Percentiles rank a stretch among this genome's conserved stretches.
Conservation (phyloP, 2,329 filamentous ascomycete genomes). For the Aspergillus fijiensis region DNA sequence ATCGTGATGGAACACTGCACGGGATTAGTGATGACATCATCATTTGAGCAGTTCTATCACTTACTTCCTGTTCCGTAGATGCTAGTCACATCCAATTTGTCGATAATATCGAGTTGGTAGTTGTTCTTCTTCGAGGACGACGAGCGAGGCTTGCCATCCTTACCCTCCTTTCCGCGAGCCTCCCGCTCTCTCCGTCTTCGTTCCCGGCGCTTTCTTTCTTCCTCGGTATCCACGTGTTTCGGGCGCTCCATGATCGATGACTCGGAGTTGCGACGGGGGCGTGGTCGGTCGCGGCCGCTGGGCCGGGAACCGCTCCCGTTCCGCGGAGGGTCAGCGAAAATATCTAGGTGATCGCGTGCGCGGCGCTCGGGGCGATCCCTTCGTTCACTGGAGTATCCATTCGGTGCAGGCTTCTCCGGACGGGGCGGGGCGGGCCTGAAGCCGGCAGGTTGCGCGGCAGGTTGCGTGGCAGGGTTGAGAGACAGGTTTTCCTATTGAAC, state of each 20-base stretch:
- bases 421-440: conserved; percentile 36
- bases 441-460: conserved; percentile 40
- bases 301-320: conserved; percentile 26
- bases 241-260: conserved; percentile 59
- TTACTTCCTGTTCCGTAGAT: conserved; percentile 89
- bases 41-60: conserved; percentile 30
- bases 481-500: conserved; percentile 40
- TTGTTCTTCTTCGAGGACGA: conserved; percentile 42
- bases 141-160: conserved; percentile 39
- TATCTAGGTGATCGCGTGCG: conserved; percentile 43
- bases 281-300: conserved; percentile 34
- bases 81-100: conserved; percentile 93
- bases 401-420: conserved; percentile 32
- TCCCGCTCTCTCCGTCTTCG: conserved; percentile 53
- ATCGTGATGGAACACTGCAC: conserved; percentile 91
- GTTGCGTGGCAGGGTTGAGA: conserved; percentile 34
- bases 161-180: conserved; percentile 34
- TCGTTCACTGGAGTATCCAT: conserved; percentile 28
- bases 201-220: conserved; percentile 52
- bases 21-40: neutral
- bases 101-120: conserved; percentile 75
- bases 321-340: conserved; percentile 49
- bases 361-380: conserved; percentile 27
- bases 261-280: conserved; percentile 62
- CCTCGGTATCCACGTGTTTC: conserved; percentile 50